Conservation (phyloP, 2,329 filamentous ascomycete species). For the Penicillium sp. region DNA sequence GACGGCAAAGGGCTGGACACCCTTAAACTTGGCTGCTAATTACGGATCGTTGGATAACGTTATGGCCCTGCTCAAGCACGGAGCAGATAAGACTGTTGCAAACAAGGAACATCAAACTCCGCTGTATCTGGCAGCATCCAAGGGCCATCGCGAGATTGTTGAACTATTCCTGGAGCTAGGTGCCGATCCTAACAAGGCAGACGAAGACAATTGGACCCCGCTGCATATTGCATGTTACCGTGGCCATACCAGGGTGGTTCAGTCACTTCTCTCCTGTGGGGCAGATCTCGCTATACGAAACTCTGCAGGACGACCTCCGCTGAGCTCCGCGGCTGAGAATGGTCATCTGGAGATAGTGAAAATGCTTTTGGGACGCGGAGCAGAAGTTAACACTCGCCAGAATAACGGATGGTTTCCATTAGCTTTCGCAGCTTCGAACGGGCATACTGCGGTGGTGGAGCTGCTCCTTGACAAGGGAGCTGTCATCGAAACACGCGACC, state of each 20-base stretch:
- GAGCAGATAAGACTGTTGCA: neutral
- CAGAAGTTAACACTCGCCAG: neutral
- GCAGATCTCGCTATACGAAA: neutral
- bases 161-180: neutral
- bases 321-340: neutral
- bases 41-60: neutral
- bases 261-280: neutral
- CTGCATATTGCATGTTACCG: neutral
- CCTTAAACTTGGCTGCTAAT: neutral
- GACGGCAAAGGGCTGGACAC: neutral
- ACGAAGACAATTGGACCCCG: neutral
- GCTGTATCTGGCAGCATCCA: neutral
- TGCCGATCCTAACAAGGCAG: neutral
- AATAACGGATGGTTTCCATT: neutral
- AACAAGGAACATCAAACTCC: neutral
- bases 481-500: neutral
- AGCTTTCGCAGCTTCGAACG: neutral
- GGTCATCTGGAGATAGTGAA: neutral
- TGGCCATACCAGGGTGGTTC: neutral
- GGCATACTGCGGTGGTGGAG: neutral
- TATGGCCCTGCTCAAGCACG: neutral
- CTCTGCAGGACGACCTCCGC: neutral
- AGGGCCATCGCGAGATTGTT: neutral
- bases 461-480: neutral
- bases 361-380: neutral